Conservation (phyloP, 1,284 basidiomycete genomes). For the Hemileccinum hortonii region DNA sequence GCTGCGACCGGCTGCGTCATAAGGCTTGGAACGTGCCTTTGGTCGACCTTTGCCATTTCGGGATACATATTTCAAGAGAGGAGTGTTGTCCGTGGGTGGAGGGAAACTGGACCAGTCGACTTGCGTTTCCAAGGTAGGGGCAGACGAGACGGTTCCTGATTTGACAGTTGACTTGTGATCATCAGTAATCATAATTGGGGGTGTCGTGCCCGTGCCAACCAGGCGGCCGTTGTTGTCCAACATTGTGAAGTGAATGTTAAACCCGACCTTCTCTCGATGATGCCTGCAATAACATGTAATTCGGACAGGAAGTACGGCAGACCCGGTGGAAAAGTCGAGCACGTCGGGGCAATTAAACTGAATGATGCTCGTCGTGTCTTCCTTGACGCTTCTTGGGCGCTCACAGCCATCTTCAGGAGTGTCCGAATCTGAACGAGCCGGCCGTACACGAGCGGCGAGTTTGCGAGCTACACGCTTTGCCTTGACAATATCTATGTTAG, state of each 20-base stretch:
- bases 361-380: constrained; percentile 83
- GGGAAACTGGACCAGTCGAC: constrained; percentile 46
- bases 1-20: constrained; percentile 49
- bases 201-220: constrained; percentile 81
- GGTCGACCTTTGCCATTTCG: constrained; percentile 30
- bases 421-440: constrained; percentile 76
- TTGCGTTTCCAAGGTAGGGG: constrained; percentile 34
- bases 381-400: constrained; percentile 48
- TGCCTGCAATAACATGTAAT: constrained; percentile 99
- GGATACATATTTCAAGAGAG: constrained; percentile 46
- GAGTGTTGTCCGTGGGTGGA: constrained; percentile 31
- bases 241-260: constrained; percentile 90
- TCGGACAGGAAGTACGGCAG: constrained; percentile 86
- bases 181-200: constrained; percentile 98
- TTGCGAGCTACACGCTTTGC: constrained; percentile 87
- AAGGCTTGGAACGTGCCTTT: constrained; percentile 59
- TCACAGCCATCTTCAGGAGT: constrained; percentile 52
- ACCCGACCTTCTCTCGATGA: constrained; percentile 96
- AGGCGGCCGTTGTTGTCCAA: constrained; percentile 79
- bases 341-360: constrained; percentile 96
- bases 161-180: constrained; percentile 86
- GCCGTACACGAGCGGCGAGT: constrained; percentile 74
- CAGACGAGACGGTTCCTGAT: constrained; percentile 22
- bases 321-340: constrained; percentile 87
- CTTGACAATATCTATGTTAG: constrained; percentile 37